These are phyloP conservation scores for Nakataea oryzae DNA, from an alignment of 2,329 filamentous ascomycete genomes.

Conservation along the genomic window DNA sequence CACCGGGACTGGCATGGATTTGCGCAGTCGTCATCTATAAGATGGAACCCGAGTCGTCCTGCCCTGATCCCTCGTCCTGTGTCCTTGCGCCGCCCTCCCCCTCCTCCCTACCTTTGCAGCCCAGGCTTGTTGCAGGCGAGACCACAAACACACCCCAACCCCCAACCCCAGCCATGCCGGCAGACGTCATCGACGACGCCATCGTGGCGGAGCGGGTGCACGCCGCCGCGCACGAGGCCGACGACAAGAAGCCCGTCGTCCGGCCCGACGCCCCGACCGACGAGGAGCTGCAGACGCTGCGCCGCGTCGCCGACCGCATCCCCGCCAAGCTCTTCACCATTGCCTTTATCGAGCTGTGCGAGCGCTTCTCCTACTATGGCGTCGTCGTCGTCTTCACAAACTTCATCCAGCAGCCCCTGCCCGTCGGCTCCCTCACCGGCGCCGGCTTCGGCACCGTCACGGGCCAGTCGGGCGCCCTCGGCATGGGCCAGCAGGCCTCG, in stretches of 20 bases:
- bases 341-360: slow-evolving; percentile 58
- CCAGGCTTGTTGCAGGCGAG: neutral
- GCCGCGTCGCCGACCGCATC: slow-evolving; percentile 45
- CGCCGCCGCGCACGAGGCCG: neutral
- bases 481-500: slow-evolving; percentile 28
- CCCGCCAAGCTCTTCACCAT: slow-evolving; percentile 51
- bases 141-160: too few species aligned
- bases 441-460: slow-evolving; percentile 22
- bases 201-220: neutral
- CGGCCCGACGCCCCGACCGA: slow-evolving; percentile 27
- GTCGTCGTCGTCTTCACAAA: slow-evolving; percentile 51
- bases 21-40: too few species aligned
- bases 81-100: neutral
- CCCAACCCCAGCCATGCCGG: slow-evolving; percentile 3
- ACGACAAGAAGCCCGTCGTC: neutral
- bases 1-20: too few species aligned
- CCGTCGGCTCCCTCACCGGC: slow-evolving; percentile 42
- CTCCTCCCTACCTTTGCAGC: neutral
- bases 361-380: slow-evolving; percentile 66
- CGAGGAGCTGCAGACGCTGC: slow-evolving; percentile 41
- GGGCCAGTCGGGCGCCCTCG: slow-evolving; percentile 41
- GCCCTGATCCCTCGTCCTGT: neutral
- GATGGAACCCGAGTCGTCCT: neutral
- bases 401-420: slow-evolving; percentile 50
- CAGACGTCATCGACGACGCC: slow-evolving; percentile 5